phyloP scores from a whole-genome alignment of 2,329 filamentous ascomycete species.

The Rhynchosporium graminicola region DNA sequence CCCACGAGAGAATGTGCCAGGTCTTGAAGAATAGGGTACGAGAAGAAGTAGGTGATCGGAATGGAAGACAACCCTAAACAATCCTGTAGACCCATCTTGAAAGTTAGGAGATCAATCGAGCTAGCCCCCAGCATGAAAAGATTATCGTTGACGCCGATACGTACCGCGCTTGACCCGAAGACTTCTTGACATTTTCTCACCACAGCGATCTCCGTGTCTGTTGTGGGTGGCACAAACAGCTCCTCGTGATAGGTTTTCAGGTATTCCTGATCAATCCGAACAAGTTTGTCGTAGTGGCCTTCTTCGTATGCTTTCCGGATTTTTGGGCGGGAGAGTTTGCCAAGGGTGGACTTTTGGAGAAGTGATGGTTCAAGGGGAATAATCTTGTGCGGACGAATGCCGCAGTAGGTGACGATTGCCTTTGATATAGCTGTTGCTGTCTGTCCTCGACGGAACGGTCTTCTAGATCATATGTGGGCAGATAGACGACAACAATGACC shows the following conservation, averaged over 20 bases:
- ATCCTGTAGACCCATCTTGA: slow-evolving; percentile 25
- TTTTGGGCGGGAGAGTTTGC: slow-evolving; percentile 46
- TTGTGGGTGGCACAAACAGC: slow-evolving; percentile 31
- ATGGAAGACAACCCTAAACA: slow-evolving; percentile 40
- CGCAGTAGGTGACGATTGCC: slow-evolving; percentile 28
- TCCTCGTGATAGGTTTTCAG: slow-evolving; percentile 28
- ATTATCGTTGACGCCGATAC: slow-evolving; percentile 30
- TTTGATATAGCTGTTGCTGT: slow-evolving; percentile 33
- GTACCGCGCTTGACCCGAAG: slow-evolving; percentile 19
- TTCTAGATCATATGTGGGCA: slow-evolving; percentile 36
- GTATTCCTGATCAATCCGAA: slow-evolving; percentile 19
- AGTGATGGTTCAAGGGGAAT: slow-evolving; percentile 35
- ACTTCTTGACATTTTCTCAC: slow-evolving; percentile 28
- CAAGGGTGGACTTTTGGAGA: slow-evolving; percentile 44
- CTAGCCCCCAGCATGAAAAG: slow-evolving; percentile 40
- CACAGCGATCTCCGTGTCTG: slow-evolving; percentile 28
- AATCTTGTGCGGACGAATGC: slow-evolving; percentile 35
- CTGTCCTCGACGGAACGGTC: slow-evolving; percentile 34
- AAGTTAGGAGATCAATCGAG: slow-evolving; percentile 32
- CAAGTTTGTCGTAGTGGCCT: slow-evolving; percentile 36
- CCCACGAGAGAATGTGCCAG: slow-evolving; percentile 38
- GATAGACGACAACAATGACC: slow-evolving; percentile 44
- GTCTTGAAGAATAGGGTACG: slow-evolving; percentile 37
- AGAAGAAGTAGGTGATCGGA: slow-evolving; percentile 43
- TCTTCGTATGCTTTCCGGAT: slow-evolving; percentile 37